Evolutionary conservation across 2,329 filamentous ascomycete species (phyloP), one percentile per base, ranked within the genome.

Genomic region (Trichoderma sp.): DNA sequence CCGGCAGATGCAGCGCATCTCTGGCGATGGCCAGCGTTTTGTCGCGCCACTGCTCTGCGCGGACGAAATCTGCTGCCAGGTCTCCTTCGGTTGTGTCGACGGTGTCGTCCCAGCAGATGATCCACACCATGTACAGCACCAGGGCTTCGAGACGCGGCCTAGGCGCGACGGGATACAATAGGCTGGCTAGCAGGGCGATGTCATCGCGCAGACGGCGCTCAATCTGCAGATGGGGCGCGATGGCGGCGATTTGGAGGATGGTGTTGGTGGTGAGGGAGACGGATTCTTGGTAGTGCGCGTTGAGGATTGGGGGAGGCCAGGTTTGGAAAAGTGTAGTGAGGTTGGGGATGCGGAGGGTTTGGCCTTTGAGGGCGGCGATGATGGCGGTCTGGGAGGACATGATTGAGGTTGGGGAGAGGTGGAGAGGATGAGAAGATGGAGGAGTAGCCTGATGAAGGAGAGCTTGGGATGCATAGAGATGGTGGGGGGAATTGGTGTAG

Each of bases 21-120:
- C 63, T 67, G 2, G 72, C 45, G n/a, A 74, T 58, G 1, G 53
- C 22, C 17, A 74, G 64, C 4, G 76, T 76, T 57, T 67, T 68
- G 4, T 25, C 29, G 45, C 76, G 73, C 73, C 72, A 75, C 3
- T 50, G 60, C 56, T 77, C 72, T 7, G 75, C 76, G 1, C 60
- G 48, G 5, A 64, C 65, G 39, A 75, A 73, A 54, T 78, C 72
- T 5, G 53, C 68, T 52, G 73, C 72, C 57, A 78, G 58, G 34
- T 74, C 73, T 17, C 71, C 70, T 69, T 76, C 74, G 50, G 72
- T 72, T 17, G 72, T 70, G 63, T 78, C 77, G 12, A 78, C 72
- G 17, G 71, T 71, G 48, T 78, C 77, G 25, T 78, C 76, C 77
- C 77, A 78, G 64, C 74, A 75, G 17, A 78, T 69, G 17, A 78